These are phyloP conservation scores for Yamadazyma atlantica DNA, from an alignment of 1,139 yeast species.

Conservation along the genomic window DNA sequence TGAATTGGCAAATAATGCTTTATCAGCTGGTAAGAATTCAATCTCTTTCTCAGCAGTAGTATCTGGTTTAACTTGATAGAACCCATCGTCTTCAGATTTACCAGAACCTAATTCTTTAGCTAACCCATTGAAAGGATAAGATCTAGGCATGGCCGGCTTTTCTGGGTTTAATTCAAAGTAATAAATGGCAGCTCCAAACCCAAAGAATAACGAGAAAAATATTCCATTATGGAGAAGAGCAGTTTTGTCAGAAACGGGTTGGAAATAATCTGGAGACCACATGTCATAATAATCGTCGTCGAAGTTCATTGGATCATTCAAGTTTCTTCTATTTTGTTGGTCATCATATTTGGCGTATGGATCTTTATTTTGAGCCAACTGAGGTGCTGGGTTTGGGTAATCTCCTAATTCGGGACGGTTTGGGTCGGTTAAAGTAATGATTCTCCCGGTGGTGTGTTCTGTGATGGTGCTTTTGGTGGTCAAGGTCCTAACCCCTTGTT, in stretches of 20 bases:
- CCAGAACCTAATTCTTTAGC: constrained; percentile 72
- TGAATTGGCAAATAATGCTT: constrained; percentile 27
- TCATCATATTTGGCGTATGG: constrained; percentile 79
- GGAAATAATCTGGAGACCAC: constrained; percentile 85
- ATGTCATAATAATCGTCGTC: constrained; percentile 74
- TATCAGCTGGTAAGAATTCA: constrained; percentile 37
- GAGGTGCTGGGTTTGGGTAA: constrained; percentile 41
- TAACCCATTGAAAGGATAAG: constrained; percentile 73
- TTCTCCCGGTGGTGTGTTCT: constrained; percentile 43
- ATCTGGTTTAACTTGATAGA: constrained; percentile 47
- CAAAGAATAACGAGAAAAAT: constrained; percentile 57
- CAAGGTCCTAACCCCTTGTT: constrained; percentile 21
- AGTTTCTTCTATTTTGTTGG: constrained; percentile 78
- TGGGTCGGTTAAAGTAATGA: constrained; percentile 45
- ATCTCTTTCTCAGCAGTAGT: constrained; percentile 39
- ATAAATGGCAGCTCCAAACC: constrained; percentile 55
- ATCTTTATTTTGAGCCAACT: constrained; percentile 62
- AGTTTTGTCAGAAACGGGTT: constrained; percentile 56
- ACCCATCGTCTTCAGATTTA: constrained; percentile 44
- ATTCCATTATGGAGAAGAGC: constrained; percentile 56
- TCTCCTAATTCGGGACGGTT: constrained; percentile 46
- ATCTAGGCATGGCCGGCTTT: constrained; percentile 74
- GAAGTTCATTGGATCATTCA: constrained; percentile 68
- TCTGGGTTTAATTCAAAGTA: constrained; percentile 67
- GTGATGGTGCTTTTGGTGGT: constrained; percentile 41